phyloP scores from a whole-genome alignment of 495 filamentous ascomycete genomes.

The Extremus antarcticus region DNA sequence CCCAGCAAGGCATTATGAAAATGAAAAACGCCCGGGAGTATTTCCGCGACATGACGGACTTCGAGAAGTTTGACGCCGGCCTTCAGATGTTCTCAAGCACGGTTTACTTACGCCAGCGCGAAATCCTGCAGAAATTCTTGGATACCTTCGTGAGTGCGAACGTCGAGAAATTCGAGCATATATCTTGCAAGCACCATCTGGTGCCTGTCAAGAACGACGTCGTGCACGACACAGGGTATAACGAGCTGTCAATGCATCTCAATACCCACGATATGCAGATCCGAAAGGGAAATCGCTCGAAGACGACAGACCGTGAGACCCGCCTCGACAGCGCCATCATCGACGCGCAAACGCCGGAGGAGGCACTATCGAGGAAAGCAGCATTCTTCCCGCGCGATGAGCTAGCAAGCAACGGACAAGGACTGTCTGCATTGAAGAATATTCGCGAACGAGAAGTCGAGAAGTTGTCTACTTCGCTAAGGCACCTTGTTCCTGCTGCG shows the following conservation, averaged over 20 bases:
- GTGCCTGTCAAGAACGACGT: constrained; percentile 13
- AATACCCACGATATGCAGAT: constrained; percentile 23
- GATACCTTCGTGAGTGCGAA: constrained; percentile 28
- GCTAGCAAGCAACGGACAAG: not conserved
- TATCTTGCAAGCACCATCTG: constrained; percentile 17
- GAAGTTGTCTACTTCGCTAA: not conserved
- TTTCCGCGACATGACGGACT: constrained; percentile 22
- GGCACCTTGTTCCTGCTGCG: not conserved
- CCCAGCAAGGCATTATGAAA: constrained; percentile 24
- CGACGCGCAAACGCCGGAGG: constrained; percentile 19
- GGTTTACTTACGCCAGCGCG: constrained; percentile 21
- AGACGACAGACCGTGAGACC: constrained; percentile 9
- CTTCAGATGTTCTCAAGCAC: constrained; percentile 13
- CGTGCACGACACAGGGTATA: constrained; percentile 22
- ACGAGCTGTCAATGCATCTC: constrained; percentile 24
- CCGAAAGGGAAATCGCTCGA: constrained; percentile 14
- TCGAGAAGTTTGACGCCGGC: constrained; percentile 24
- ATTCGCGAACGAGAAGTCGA: constrained; percentile 11
- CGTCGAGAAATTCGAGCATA: constrained; percentile 14
- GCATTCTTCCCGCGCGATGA: constrained; percentile 5
- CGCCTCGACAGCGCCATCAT: constrained; percentile 14
- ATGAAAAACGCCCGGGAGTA: constrained; percentile 22
- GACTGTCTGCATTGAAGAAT: not conserved
- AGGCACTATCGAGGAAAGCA: constrained; percentile 21
- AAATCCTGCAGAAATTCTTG: constrained; percentile 22